These are phyloP conservation scores for Sphagnum magellanicum DNA, from an alignment of 228 moss, liverwort and hornwort species.

Conservation along the genomic window DNA sequence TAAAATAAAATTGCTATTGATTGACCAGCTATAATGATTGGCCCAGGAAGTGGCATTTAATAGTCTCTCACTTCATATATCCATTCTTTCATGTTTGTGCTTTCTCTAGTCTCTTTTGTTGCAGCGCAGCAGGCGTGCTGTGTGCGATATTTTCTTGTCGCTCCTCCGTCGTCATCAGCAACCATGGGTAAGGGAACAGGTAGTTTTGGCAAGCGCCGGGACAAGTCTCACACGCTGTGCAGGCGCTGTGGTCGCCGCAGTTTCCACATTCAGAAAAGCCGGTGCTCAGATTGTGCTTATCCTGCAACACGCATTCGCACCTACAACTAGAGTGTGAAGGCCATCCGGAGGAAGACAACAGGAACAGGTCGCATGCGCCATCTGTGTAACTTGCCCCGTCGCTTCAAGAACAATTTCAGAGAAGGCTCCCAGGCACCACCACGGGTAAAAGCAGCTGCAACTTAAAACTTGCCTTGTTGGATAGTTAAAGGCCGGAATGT, in stretches of 20 bases:
- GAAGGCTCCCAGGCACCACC: conserved; percentile 47
- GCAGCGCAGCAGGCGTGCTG: no score
- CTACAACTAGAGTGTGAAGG: conserved; percentile 87
- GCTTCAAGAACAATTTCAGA: conserved; percentile 74
- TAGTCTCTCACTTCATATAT: no score
- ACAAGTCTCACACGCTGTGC: conserved; percentile 93
- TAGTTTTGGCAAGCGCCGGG: conserved; percentile 96
- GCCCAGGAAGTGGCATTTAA: no score
- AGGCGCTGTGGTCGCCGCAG: conserved; percentile 88
- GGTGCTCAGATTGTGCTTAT: conserved; percentile 91
- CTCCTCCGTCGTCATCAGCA: no score
- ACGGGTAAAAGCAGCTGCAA: conserved; percentile 26
- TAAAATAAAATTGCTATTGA: no score
- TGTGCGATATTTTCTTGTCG: no score
- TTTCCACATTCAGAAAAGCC: conserved; percentile 94
- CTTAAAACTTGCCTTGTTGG: conserved; percentile 4
- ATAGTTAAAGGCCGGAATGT: background rate
- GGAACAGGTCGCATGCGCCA: conserved; percentile 84
- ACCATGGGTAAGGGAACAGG: conserved; percentile 98
- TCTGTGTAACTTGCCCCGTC: conserved; percentile 64
- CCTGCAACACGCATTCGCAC: conserved; percentile 83
- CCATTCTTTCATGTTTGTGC: no score
- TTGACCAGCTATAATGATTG: no score
- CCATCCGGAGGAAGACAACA: conserved; percentile 78
- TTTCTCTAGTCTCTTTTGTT: no score